These are phyloP conservation scores for Ballota nigra DNA, from an alignment of 257 asterid species.

Conservation along the genomic window DNA sequence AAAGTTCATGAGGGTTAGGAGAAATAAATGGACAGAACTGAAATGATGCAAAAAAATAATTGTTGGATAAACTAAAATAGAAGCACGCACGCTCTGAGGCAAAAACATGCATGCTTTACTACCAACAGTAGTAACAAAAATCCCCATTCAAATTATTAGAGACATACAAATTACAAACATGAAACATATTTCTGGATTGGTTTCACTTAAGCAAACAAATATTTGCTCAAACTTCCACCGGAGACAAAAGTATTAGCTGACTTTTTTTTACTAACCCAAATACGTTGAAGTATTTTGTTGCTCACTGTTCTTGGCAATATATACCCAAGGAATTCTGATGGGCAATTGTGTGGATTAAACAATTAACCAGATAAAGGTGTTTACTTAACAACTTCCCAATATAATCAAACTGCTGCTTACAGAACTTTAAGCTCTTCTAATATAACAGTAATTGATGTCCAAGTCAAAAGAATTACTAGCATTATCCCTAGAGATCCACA, in stretches of 20 bases:
- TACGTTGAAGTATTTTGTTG: too few species aligned
- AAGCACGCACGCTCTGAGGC: constrained; percentile 4
- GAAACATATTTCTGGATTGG: too few species aligned
- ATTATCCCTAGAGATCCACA: not conserved
- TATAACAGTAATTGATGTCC: not conserved
- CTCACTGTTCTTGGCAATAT: not conserved
- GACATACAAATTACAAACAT: not conserved
- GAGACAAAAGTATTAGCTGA: too few species aligned
- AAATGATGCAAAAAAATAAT: constrained; percentile 1
- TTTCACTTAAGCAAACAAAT: too few species aligned
- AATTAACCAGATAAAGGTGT: not conserved
- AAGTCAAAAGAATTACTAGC: not conserved
- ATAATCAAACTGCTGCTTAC: not conserved
- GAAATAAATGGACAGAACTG: not conserved
- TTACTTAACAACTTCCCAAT: not conserved
- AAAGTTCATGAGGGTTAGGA: constrained; percentile 19
- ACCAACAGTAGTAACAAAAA: not conserved
- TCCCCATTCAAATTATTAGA: not conserved
- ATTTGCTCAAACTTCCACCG: not conserved
- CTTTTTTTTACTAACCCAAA: not conserved
- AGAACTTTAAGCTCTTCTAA: constrained; percentile 1
- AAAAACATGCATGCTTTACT: not conserved
- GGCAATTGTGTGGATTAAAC: not conserved
- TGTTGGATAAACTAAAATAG: not conserved
- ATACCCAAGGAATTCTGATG: not conserved